These are phyloP conservation scores for Penicillium concentricum DNA, from an alignment of 2,329 filamentous ascomycete genomes.

Conservation along the genomic window DNA sequence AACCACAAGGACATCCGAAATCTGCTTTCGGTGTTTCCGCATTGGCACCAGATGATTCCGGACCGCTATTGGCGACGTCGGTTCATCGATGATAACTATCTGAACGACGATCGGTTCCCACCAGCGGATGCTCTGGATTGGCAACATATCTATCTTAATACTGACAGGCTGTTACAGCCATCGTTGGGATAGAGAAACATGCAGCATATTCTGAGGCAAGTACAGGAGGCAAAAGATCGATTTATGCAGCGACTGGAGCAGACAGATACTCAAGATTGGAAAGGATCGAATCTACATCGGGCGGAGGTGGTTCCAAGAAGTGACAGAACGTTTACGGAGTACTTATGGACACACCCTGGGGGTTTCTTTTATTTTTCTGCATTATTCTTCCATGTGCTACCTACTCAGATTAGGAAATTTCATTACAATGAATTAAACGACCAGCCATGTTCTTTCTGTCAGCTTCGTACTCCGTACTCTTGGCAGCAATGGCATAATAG, in stretches of 20 bases:
- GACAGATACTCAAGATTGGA: neutral
- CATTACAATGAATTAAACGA: neutral
- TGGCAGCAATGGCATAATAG: no score
- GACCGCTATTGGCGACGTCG: neutral
- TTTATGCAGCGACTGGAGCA: neutral
- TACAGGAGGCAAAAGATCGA: neutral
- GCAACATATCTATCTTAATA: neutral
- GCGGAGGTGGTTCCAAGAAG: neutral
- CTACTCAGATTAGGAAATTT: no score
- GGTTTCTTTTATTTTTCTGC: no score
- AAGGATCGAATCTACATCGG: neutral
- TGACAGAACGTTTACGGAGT: neutral
- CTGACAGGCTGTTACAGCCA: neutral
- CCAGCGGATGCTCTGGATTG: neutral
- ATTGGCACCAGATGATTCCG: neutral
- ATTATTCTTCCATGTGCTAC: no score
- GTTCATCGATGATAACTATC: neutral
- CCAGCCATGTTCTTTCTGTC: neutral
- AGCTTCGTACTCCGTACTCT: neutral
- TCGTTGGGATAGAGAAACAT: neutral
- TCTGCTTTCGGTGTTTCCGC: neutral
- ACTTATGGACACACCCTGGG: neutral
- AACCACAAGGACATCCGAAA: neutral
- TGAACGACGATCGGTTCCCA: neutral
- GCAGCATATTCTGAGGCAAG: neutral